These are phyloP conservation scores for Sugiyamaella smithiae DNA, from an alignment of 805 yeast species.

Conservation along the genomic window DNA sequence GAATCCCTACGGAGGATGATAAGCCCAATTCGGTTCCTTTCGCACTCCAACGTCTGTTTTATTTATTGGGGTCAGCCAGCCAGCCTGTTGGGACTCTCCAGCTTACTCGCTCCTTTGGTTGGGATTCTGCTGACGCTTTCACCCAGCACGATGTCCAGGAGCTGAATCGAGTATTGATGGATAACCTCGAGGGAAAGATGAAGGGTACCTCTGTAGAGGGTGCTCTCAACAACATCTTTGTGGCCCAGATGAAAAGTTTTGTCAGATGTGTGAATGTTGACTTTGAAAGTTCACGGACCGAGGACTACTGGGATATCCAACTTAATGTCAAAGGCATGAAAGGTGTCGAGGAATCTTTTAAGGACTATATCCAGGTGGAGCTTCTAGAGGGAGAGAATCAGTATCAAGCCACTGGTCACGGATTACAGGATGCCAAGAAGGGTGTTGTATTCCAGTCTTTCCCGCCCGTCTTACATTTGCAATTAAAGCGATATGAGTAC, in stretches of 20 bases:
- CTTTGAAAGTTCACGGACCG: slow-evolving; percentile 85
- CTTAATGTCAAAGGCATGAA: slow-evolving; percentile 83
- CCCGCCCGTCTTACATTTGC: slow-evolving; percentile 92
- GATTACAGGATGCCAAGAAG: slow-evolving; percentile 93
- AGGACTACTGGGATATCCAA: slow-evolving; percentile 98
- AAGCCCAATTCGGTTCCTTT: slow-evolving; percentile 65
- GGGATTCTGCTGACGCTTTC: slow-evolving; percentile 95
- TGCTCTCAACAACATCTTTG: slow-evolving; percentile 75
- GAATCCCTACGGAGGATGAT: slow-evolving; percentile 75
- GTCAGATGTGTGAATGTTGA: slow-evolving; percentile 91
- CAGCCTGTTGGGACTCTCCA: slow-evolving; percentile 82
- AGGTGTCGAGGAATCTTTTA: slow-evolving; percentile 71
- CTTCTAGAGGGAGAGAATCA: slow-evolving; percentile 91
- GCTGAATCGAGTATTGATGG: slow-evolving; percentile 92
- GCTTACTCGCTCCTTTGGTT: slow-evolving; percentile 89
- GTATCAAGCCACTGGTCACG: slow-evolving; percentile 85
- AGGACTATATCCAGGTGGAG: slow-evolving; percentile 84
- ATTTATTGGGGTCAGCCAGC: slow-evolving; percentile 67
- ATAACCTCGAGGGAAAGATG: slow-evolving; percentile 85
- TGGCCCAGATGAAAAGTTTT: slow-evolving; percentile 94
- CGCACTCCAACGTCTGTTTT: slow-evolving; percentile 86
- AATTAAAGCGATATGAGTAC: slow-evolving; percentile 90
- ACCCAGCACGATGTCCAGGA: slow-evolving; percentile 99
- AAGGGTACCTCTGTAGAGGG: slow-evolving; percentile 80
- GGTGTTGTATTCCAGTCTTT: slow-evolving; percentile 90